phyloP scores from a whole-genome alignment of 441 rosid species.

The Gossypium schwendimanii region DNA sequence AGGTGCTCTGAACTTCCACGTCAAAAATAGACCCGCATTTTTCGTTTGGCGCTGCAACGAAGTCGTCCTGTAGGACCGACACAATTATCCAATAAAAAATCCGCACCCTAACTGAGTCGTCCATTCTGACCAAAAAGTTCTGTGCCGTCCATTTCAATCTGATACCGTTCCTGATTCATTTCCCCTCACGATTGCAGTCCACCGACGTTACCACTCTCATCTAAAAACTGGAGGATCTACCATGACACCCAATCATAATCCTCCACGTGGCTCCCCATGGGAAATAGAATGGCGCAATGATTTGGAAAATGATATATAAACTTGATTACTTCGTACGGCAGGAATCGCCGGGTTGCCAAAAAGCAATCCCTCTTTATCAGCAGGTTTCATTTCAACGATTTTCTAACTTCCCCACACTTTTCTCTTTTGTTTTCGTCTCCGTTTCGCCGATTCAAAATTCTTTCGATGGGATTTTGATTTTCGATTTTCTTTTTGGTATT shows the following conservation, averaged over 20 bases:
- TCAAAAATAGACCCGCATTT: too few species aligned
- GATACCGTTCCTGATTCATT: neutral
- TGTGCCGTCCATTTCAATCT: neutral
- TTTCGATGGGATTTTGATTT: neutral
- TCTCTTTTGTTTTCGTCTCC: neutral
- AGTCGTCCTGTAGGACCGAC: too few species aligned
- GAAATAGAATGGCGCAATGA: neutral
- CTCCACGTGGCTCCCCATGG: neutral
- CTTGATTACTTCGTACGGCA: conserved; percentile 25
- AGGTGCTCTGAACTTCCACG: too few species aligned
- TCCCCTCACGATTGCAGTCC: neutral
- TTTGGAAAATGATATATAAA: neutral
- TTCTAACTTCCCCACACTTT: neutral
- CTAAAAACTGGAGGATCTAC: neutral
- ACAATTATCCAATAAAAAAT: neutral
- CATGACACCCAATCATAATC: neutral
- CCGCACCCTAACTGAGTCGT: neutral
- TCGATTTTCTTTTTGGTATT: neutral
- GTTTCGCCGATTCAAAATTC: conserved; percentile 2
- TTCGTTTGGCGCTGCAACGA: too few species aligned
- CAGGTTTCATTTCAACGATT: conserved; percentile 7
- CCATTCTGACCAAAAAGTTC: neutral
- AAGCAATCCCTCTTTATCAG: neutral
- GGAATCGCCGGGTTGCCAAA: conserved; percentile 24
- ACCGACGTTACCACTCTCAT: neutral